Base-by-base conservation (phyloP, 257 asterid genomes). In the Penstemon newberryi region DNA sequence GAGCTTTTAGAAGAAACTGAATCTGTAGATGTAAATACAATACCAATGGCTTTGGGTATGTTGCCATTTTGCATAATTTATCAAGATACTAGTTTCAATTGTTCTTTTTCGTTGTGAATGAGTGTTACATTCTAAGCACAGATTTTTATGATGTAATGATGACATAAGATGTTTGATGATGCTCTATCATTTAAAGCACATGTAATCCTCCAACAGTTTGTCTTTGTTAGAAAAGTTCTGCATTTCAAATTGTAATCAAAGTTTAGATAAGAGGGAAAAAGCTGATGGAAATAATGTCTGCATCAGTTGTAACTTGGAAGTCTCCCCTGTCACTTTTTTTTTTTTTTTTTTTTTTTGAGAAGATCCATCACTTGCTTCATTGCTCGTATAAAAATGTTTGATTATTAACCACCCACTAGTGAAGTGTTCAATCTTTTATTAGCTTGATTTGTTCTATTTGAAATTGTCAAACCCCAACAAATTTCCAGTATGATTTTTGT, bases 1-100 rank as follows among this genome's bases (percentile, higher is more conserved):
- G 66, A 36, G 56, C 1, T 5, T 46, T 57, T 47, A 46, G 69
- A 15, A 39, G 56, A 42, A 65, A 74, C 75, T 44, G 25, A 56
- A 56, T 9, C 5, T 47, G 65, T 72, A 57, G 68, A 15, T 47
- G 57, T 58, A 69, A 33, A 9, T 57, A 69, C 41, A 50, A 11
- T 60, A 11, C 58, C 65, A 49, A 52, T 59, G 66, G 37, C n/a
- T 7, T 41, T 18, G 55, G 56, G 12, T 19, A n/a, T 33, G 62
- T 56, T 11, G 13, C 25, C 8, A 38, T 50, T 38, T 40, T 66
- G 12, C 49, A 55, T 46, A 61, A 19, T 40, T 33, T 63, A 6
- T 7, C 41, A 46, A 56, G 63, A 36, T 12, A 57, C 58, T 49
- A 49, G 50, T 9, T 10, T 59, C 8, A 41, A 19, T 42, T 49